Evolutionary conservation across 257 asterid species (phyloP), one percentile per base, ranked within the genome.

Genomic region (Ballota nigra): DNA sequence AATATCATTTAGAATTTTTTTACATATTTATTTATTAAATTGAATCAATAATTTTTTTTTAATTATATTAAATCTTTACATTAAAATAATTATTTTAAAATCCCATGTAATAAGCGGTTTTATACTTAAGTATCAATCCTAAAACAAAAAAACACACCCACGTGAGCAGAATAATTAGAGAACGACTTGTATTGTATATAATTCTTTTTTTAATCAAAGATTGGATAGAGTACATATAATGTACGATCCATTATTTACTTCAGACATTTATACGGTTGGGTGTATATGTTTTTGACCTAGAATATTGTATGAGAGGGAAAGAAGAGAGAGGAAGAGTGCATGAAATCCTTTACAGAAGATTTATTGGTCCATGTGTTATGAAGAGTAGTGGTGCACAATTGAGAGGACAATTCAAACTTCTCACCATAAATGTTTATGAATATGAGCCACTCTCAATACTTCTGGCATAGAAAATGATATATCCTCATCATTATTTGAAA

Each of bases 281-380:
- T 15, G 65, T 28, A 28, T 28, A 59, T 59, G 38, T 26, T 28
- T 26, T 28, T 59, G 65, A 28, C 65, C 19, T 59, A 28, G 65
- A 59, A 26, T 15, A 8, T 15, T 57, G 38, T 15, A 3, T 12
- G 11, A 23, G 18, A 26, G 36, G 24, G 16, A 24, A 19, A 56
- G 34, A n/a, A 55, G 19, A 34, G 19, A 23, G 13, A 49, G 41
- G 31, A 9, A 7, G 31, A 9, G 15, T 13, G 63, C 7, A 67
- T 60, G 60, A 68, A 62, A 73, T 78, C 63, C 73, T 53, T 62
- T n/a, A 38, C 57, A 31, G 31, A 63, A 55, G 69, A 73, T 73
- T 31, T 59, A 69, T 68, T 63, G 82, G 79, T 78, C 82, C 82
- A 62, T 24, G 66, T 38, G 40, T 53, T 52, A 22, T 41, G 5